phyloP scores from a whole-genome alignment of 2,329 filamentous ascomycete genomes.

The Neophaeococcomyces mojaviensis region DNA sequence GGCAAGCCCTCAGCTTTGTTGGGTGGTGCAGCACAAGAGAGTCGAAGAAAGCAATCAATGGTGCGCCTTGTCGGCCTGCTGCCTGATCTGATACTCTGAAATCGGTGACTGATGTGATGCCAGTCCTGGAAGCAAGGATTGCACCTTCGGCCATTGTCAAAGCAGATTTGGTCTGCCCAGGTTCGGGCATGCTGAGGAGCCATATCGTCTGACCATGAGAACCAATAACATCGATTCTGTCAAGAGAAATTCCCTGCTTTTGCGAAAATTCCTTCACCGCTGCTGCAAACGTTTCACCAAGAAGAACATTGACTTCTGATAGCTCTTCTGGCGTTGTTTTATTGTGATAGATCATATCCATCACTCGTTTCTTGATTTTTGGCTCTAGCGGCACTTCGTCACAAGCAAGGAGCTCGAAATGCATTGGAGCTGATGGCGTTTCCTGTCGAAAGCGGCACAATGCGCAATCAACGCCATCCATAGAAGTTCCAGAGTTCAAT shows the following conservation, averaged over 20 bases:
- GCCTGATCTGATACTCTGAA: constrained; percentile 52
- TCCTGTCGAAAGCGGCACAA: constrained; percentile 51
- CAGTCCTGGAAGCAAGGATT: constrained; percentile 48
- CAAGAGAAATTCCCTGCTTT: constrained; percentile 36
- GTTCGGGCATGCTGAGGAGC: constrained; percentile 47
- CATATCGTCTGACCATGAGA: constrained; percentile 55
- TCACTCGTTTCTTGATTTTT: constrained; percentile 49
- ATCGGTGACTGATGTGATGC: constrained; percentile 53
- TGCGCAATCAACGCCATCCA: constrained; percentile 54
- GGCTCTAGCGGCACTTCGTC: constrained; percentile 49
- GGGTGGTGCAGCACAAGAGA: constrained; percentile 50
- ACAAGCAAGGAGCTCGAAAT: constrained; percentile 51
- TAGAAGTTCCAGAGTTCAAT: constrained; percentile 47
- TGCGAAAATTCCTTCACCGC: constrained; percentile 46
- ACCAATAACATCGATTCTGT: constrained; percentile 47
- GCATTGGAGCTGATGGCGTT: constrained; percentile 45
- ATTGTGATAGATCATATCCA: constrained; percentile 51
- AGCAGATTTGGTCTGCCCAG: constrained; percentile 40
- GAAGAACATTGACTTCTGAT: constrained; percentile 49
- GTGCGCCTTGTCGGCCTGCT: constrained; percentile 48
- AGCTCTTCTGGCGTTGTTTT: constrained; percentile 47
- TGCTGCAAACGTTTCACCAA: constrained; percentile 50
- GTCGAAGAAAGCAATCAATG: constrained; percentile 53
- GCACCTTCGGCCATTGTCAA: constrained; percentile 53
- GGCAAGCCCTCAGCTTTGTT: constrained; percentile 50